phyloP scores from a whole-genome alignment of 108 stramenopile genomes.

The Fistulifera pelliculosa region DNA sequence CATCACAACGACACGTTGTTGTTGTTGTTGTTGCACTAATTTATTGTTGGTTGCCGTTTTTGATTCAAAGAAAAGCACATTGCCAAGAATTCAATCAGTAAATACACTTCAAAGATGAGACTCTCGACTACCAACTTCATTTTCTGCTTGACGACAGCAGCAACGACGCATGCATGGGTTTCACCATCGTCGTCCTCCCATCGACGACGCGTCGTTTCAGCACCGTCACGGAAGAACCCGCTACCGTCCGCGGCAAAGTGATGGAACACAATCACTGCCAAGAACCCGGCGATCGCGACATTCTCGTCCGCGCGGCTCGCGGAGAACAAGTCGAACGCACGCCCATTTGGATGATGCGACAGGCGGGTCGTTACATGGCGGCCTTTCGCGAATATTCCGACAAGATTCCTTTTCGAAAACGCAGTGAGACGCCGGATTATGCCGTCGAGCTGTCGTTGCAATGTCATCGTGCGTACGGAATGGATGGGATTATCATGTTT shows the following conservation, averaged over 20 bases:
- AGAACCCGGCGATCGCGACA: slow-evolving; percentile 77
- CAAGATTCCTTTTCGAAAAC: slow-evolving; percentile 85
- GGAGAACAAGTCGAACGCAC: slow-evolving; percentile 90
- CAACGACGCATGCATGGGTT: too few species aligned
- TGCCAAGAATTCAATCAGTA: too few species aligned
- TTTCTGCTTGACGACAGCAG: too few species aligned
- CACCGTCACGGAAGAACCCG: slow-evolving; percentile 13
- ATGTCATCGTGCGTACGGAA: slow-evolving; percentile 87
- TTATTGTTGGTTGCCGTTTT: too few species aligned
- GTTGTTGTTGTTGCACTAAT: too few species aligned
- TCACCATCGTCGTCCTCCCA: too few species aligned
- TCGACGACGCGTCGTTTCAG: background rate
- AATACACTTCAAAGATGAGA: too few species aligned
- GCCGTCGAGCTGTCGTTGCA: slow-evolving; percentile 92
- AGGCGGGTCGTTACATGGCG: slow-evolving; percentile 98
- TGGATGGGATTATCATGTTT: slow-evolving; percentile 99
- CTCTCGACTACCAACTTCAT: too few species aligned
- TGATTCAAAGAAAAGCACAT: too few species aligned
- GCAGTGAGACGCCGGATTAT: slow-evolving; percentile 91
- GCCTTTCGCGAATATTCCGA: slow-evolving; percentile 94
- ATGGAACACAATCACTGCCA: slow-evolving; percentile 31
- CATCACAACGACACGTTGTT: too few species aligned
- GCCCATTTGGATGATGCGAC: slow-evolving; percentile 99
- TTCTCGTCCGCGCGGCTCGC: slow-evolving; percentile 89
- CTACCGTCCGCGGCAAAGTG: slow-evolving; percentile 5